phyloP scores from a whole-genome alignment of 2,329 filamentous ascomycete genomes.

The Coniochaeta prunicola region DNA sequence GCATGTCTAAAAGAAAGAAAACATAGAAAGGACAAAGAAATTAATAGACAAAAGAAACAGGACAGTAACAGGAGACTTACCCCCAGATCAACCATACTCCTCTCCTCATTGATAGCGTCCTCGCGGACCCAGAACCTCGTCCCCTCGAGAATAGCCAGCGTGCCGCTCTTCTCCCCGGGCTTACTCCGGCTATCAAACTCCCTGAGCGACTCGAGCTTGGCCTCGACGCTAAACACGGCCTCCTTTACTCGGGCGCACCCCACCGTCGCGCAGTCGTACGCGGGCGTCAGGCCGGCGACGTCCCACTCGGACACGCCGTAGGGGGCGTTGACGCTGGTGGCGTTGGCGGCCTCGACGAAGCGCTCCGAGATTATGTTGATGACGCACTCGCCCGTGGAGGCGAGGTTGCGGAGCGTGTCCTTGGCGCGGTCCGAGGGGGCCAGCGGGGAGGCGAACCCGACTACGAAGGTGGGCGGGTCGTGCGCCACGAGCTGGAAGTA shows the following conservation, averaged over 20 bases:
- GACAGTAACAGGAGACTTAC: too few species aligned
- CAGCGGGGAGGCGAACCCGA: conserved; percentile 40
- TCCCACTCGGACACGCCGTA: conserved; percentile 74
- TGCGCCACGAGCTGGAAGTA: conserved; percentile 81
- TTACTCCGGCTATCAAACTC: conserved; percentile 70
- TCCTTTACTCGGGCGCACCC: conserved; percentile 69
- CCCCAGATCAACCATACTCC: conserved; percentile 64
- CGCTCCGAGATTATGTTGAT: conserved; percentile 85
- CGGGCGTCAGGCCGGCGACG: conserved; percentile 67
- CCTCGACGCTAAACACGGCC: conserved; percentile 77
- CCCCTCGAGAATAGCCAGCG: conserved; percentile 73
- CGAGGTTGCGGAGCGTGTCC: conserved; percentile 70
- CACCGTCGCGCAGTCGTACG: conserved; percentile 55
- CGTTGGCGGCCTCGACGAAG: conserved; percentile 82
- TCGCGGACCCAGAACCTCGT: conserved; percentile 83
- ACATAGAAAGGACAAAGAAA: neutral
- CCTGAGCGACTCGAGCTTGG: conserved; percentile 62
- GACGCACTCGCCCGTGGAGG: conserved; percentile 65
- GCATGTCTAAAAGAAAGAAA: neutral
- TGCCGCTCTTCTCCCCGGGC: conserved; percentile 68
- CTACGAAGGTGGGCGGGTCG: conserved; percentile 77
- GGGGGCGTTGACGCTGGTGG: conserved; percentile 70
- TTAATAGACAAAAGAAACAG: too few species aligned
- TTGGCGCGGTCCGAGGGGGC: conserved; percentile 45
- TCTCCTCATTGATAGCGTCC: conserved; percentile 76